These are phyloP conservation scores for Pseudonectria buxi DNA, from an alignment of 2,329 filamentous ascomycete genomes.

Conservation along the genomic window DNA sequence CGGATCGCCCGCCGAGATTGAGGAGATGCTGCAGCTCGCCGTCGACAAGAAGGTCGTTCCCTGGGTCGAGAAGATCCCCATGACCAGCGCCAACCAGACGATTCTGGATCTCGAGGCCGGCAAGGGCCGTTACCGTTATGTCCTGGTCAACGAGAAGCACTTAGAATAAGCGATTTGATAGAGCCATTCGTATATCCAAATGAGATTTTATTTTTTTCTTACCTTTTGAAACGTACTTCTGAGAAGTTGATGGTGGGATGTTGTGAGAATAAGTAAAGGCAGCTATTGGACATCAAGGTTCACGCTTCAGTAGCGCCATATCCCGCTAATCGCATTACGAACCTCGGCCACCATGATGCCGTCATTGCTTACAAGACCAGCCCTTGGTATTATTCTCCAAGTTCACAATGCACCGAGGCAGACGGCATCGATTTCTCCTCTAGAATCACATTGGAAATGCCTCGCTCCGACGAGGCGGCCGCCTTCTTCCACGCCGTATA, in stretches of 20 bases:
- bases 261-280: too few species aligned
- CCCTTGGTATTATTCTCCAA: too few species aligned
- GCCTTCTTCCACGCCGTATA: constrained; percentile 76
- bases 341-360: too few species aligned
- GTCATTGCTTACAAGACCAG: too few species aligned
- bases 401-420: too few species aligned
- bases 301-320: constrained; percentile 10
- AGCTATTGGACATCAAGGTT: too few species aligned
- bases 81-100: constrained; percentile 49
- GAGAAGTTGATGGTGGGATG: too few species aligned
- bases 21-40: constrained; percentile 53
- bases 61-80: constrained; percentile 47
- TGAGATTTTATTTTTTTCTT: too few species aligned
- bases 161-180: constrained; percentile 1
- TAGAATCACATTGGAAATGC: constrained; percentile 48
- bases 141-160: constrained; percentile 36
- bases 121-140: constrained; percentile 42
- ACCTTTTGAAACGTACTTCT: too few species aligned
- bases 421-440: too few species aligned
- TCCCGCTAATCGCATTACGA: constrained; percentile 14
- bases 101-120: constrained; percentile 49
- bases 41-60: constrained; percentile 50
- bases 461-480: constrained; percentile 65
- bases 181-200: too few species aligned
- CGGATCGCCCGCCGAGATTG: constrained; percentile 47